Evolutionary conservation across 2,329 filamentous ascomycete species (phyloP), one percentile per base, ranked within the genome.

Genomic region (Exophiala sideris): DNA sequence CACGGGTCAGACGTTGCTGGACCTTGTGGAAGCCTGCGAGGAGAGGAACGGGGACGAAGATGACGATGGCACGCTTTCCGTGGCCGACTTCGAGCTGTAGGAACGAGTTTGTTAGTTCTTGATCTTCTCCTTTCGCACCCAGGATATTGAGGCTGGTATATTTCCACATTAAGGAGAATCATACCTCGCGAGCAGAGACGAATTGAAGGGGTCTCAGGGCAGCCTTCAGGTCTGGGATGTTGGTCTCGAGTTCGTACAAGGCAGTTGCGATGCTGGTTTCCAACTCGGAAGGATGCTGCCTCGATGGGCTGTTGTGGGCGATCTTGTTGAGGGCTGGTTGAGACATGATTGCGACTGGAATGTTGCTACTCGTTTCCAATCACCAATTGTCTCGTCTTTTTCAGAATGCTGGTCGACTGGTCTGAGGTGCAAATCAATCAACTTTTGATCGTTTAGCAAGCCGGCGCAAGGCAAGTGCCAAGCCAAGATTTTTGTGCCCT

Each of bases 31-130:
- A 99, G 77, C 89, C 89, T 78, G 87, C 83, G 77, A 99, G 90
- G 79, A 95, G 90, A 80, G 94, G 94, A 78, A 99, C 94, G 77
- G 94, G 94, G 85, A 99, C 94, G 89, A 99, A 99, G 89, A 99
- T 95, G 85, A 96, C 92, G 83, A 99, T 94, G 76, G 94, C 94
- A 88, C 97, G 99, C 87, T 96, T 96, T 87, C 94, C 94, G 84
- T 97, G 91, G 84, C 94, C 94, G 82, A 97, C 92, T 85, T 99
- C 94, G 84, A 99, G 94, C 94, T 99, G 73, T 70, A 73, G 74
- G 73, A 76, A 18, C n/a, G 47, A 51, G 41, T 21, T 56, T 40
- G 60, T 56, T 52, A 62, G 60, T 56, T 34, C 50, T 40, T 34
- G 6, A 10, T 38, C 35, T 16, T 38, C 6, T 12, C 14, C 10